These are phyloP conservation scores for Trichomonas vaginalis DNA, from an alignment of 208 protist genomes.

Conservation along the genomic window DNA sequence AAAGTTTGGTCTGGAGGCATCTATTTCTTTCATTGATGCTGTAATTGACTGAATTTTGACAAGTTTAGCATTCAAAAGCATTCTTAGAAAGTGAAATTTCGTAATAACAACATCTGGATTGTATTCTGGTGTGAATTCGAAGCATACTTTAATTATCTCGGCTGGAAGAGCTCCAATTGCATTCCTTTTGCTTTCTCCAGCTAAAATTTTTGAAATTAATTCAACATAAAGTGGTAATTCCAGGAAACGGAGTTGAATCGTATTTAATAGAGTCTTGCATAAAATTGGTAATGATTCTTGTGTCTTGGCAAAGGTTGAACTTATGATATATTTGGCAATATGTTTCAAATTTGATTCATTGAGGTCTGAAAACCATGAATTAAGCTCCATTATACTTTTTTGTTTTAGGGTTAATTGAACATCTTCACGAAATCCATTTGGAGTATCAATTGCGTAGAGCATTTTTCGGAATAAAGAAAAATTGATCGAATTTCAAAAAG, in stretches of 20 bases:
- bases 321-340: neutral
- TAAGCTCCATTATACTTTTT: too few species aligned
- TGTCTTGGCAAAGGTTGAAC: neutral
- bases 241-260: neutral
- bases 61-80: neutral
- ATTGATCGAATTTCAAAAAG: too few species aligned
- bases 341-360: neutral
- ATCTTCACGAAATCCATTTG: too few species aligned
- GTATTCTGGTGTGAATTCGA: neutral
- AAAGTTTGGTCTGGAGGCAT: neutral
- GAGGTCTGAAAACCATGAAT: neutral
- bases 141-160: neutral
- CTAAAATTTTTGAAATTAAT: neutral
- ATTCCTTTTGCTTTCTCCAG: neutral
- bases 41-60: neutral
- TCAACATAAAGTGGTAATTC: neutral
- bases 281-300: neutral
- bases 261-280: neutral
- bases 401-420: too few species aligned
- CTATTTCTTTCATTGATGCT: neutral
- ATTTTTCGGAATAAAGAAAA: too few species aligned
- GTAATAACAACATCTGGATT: neutral
- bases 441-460: too few species aligned
- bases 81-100: neutral
- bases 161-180: neutral